Evolutionary conservation across 2,329 filamentous ascomycete genomes (phyloP).

Genomic region (Xylaria digitata): DNA sequence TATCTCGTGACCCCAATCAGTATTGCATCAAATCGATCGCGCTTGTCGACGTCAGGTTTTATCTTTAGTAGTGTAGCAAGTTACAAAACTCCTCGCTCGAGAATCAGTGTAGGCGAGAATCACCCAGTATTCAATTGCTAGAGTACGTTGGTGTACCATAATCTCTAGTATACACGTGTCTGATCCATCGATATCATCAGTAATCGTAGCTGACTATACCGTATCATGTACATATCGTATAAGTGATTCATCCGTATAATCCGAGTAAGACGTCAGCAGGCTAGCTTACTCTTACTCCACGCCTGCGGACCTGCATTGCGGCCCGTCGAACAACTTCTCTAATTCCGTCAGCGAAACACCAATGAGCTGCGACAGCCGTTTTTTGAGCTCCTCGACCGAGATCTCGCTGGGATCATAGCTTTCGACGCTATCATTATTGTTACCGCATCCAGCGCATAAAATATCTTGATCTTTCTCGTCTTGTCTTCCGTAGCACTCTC

Average conservation of each 20-base stretch:
- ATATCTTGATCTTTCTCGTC: conserved; percentile 12
- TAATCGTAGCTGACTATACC: conserved; percentile 5
- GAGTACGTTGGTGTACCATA: not conserved
- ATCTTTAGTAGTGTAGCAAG: too few relatives aligned
- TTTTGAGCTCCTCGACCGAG: conserved; percentile 50
- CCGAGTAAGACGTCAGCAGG: conserved; percentile 1
- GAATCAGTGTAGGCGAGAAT: not conserved
- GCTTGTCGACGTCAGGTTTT: not conserved
- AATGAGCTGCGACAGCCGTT: conserved; percentile 47
- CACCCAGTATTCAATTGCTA: not conserved
- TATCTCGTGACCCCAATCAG: too few relatives aligned
- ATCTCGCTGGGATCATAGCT: conserved; percentile 44
- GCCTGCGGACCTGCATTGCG: conserved; percentile 25
- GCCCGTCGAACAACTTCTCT: conserved; percentile 46
- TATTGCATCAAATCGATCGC: too few relatives aligned
- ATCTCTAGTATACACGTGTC: not conserved
- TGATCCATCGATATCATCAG: not conserved
- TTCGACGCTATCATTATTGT: not conserved
- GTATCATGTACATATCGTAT: conserved; percentile 25
- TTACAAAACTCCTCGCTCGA: not conserved
- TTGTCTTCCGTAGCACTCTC: not conserved
- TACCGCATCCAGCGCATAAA: conserved; percentile 17
- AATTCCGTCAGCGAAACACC: conserved; percentile 48
- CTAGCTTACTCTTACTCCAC: conserved; percentile 20
- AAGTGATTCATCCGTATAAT: conserved; percentile 14